Evolutionary conservation across 2,329 filamentous ascomycete genomes (phyloP).

Genomic region (Macroventuria anomochaeta): DNA sequence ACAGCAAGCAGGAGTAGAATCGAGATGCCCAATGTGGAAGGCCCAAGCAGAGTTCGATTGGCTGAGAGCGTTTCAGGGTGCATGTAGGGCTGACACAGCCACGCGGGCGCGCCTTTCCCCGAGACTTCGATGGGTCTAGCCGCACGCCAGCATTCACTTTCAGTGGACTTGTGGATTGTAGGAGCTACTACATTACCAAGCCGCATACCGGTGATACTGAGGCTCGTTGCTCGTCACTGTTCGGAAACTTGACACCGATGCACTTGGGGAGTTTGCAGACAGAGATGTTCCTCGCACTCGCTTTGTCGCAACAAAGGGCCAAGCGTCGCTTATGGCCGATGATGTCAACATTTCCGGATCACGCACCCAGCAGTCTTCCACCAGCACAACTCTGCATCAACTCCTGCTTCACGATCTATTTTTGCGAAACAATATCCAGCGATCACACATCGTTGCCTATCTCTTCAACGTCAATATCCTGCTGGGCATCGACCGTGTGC

Average conservation of each 20-base stretch:
- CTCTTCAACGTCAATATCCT: conserved; percentile 19
- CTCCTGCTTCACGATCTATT: conserved; percentile 32
- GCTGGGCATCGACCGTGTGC: conserved; percentile 17
- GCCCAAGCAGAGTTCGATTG: conserved; percentile 3
- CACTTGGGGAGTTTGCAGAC: not conserved
- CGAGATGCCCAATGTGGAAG: conserved; percentile 10
- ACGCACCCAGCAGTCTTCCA: conserved; percentile 12
- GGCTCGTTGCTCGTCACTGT: not conserved
- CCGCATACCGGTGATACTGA: conserved; percentile 7
- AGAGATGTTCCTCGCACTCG: conserved; percentile 2
- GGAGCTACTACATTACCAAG: conserved; percentile 29
- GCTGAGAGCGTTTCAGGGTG: conserved; percentile 14
- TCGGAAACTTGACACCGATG: not conserved
- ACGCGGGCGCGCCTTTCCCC: conserved; percentile 25
- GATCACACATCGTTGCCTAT: conserved; percentile 22
- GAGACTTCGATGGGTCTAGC: conserved; percentile 15
- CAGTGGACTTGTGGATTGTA: conserved; percentile 8
- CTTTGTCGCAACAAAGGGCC: conserved; percentile 11
- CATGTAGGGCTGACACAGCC: conserved; percentile 18
- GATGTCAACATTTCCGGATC: conserved; percentile 35
- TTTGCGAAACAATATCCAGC: conserved; percentile 21
- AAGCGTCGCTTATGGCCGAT: conserved; percentile 19
- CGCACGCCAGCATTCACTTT: conserved; percentile 1
- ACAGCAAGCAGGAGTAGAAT: conserved; percentile 1
- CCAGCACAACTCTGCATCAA: conserved; percentile 16